A percentile compares a stretch with the other conserved stretches of the same genome.
Conservation (phyloP, 2,329 filamentous ascomycete species). For the Aureobasidium lini region DNA sequence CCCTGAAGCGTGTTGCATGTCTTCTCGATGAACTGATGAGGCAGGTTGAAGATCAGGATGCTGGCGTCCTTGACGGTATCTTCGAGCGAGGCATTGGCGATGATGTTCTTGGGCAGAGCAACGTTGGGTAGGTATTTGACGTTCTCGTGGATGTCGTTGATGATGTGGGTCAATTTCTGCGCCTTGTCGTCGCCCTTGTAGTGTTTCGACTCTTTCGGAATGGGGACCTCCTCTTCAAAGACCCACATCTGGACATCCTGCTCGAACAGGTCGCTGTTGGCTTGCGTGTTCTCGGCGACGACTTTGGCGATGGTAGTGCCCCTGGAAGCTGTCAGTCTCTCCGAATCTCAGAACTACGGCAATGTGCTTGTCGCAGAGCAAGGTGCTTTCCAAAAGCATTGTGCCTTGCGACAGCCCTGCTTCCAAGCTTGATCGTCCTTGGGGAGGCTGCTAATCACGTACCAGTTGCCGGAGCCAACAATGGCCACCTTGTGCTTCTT, state of each 20-base stretch:
- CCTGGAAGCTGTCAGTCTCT: slow-evolving; percentile 42
- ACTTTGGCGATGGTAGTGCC: slow-evolving; percentile 97
- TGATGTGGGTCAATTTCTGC: slow-evolving; percentile 82
- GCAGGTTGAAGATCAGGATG: slow-evolving; percentile 91
- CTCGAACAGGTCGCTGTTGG: slow-evolving; percentile 74
- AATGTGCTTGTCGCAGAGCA: neutral
- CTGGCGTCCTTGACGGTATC: slow-evolving; percentile 77
- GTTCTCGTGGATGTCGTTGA: slow-evolving; percentile 93
- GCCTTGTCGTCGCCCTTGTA: slow-evolving; percentile 60
- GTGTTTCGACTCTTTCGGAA: slow-evolving; percentile 64
- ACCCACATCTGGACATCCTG: slow-evolving; percentile 97
- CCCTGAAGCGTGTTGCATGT: slow-evolving; percentile 79
- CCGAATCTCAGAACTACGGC: neutral
- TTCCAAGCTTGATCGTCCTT: no score
- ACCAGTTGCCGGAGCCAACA: slow-evolving; percentile 96
- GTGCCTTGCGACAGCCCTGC: no score
- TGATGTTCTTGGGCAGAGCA: slow-evolving; percentile 69
- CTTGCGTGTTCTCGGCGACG: slow-evolving; percentile 81
- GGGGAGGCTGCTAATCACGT: slow-evolving; percentile 23
- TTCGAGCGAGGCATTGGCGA: slow-evolving; percentile 73
- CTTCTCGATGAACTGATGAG: slow-evolving; percentile 89
- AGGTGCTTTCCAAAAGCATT: no score
- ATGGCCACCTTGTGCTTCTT: slow-evolving; percentile 90
- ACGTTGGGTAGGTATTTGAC: slow-evolving; percentile 96
- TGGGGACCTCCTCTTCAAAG: slow-evolving; percentile 79